Evolutionary conservation across 345 rosid species (phyloP).

Genomic region (rapeseed (Brassica napus)): DNA sequence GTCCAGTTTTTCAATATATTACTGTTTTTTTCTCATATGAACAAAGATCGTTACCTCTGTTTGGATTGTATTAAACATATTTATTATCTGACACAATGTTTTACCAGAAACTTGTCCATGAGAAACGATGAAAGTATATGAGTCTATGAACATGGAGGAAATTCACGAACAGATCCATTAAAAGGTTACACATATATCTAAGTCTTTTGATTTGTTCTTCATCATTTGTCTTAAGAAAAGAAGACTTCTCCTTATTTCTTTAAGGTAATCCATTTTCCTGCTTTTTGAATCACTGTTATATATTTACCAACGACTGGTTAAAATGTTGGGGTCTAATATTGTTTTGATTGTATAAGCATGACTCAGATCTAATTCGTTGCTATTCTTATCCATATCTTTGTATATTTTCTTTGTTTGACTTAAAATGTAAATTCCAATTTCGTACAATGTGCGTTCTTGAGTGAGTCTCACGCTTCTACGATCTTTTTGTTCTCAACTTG

Average conservation of each 20-base stretch:
- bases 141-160: not conserved
- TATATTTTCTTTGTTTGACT: conserved; percentile 13
- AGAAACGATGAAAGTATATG: not conserved
- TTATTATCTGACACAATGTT: not conserved
- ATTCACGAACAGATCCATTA: not conserved
- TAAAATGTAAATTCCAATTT: not conserved
- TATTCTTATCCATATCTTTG: conserved; percentile 5
- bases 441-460: conserved; percentile 21
- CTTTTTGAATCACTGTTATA: not conserved
- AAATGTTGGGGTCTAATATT: conserved; percentile 1
- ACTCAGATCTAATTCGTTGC: conserved; percentile 13
- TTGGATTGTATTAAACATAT: not conserved
- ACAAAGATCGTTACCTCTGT: not conserved
- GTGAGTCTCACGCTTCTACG: conserved; percentile 24
- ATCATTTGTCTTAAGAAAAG: not conserved
- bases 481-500: conserved; percentile 22
- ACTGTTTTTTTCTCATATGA: not conserved
- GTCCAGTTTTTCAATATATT: not conserved
- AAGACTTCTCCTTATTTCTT: not conserved
- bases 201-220: not conserved
- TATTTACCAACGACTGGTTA: not conserved
- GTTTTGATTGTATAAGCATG: conserved; percentile 20
- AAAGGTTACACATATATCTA: not conserved
- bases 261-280: not conserved
- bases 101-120: not conserved